phyloP scores from a whole-genome alignment of 2,329 filamentous ascomycete genomes.

The Ceratocystiopsis sp. region DNA sequence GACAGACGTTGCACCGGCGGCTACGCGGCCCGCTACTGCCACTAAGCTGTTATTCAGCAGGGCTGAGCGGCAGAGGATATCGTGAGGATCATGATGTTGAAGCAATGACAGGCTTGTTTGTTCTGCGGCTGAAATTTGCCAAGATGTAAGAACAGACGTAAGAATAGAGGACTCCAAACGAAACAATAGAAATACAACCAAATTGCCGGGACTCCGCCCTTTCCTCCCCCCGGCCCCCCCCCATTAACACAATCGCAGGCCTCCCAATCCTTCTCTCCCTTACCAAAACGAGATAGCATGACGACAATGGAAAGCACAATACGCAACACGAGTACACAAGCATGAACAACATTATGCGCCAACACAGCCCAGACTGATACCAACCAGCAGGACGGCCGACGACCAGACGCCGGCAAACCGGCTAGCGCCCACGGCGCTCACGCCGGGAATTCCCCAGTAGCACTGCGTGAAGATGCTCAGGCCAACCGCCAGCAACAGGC shows the following conservation, averaged over 20 bases:
- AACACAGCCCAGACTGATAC: slow-evolving; percentile 35
- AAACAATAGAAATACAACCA: neutral
- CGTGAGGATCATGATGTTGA: too few species aligned
- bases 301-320: neutral
- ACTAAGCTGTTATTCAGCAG: too few species aligned
- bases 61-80: too few species aligned
- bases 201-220: neutral
- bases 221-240: neutral
- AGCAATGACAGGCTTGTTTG: too few species aligned
- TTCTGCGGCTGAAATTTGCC: too few species aligned
- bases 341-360: slow-evolving; percentile 10
- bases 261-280: neutral
- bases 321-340: neutral
- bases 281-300: neutral
- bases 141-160: too few species aligned
- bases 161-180: too few species aligned
- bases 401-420: slow-evolving; percentile 64
- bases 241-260: too few species aligned
- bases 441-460: slow-evolving; percentile 48
- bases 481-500: slow-evolving; percentile 39
- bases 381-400: slow-evolving; percentile 42
- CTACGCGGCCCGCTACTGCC: too few species aligned
- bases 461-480: slow-evolving; percentile 47
- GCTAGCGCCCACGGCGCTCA: slow-evolving; percentile 51
- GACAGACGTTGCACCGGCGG: too few species aligned